A percentile compares a stretch with the other conserved stretches of the same genome.
Conservation (phyloP, 257 asterid species). For the Nicotiana tabacum region DNA sequence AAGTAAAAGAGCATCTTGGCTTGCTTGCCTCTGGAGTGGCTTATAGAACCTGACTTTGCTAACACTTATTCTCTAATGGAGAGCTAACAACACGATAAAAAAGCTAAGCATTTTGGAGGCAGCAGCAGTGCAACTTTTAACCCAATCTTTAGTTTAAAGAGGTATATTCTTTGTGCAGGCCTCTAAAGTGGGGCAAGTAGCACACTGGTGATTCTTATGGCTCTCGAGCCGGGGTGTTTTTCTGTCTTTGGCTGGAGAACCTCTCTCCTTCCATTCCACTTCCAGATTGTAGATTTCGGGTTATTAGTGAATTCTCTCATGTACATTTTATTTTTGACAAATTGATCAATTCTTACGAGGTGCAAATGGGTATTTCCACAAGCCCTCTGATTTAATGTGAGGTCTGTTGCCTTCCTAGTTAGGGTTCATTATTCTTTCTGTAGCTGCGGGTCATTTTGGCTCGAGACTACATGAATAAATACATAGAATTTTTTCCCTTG, state of each 20-base stretch:
- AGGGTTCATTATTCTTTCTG: slow-evolving; percentile 38
- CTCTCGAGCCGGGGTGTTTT: slow-evolving; percentile 51
- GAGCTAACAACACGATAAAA: slow-evolving; percentile 53
- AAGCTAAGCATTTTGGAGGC: slow-evolving; percentile 33
- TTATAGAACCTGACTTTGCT: slow-evolving; percentile 42
- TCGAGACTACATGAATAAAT: slow-evolving; percentile 41
- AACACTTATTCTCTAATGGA: slow-evolving; percentile 41
- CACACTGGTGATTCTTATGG: slow-evolving; percentile 45
- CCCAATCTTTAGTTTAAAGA: slow-evolving; percentile 49
- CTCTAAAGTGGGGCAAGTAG: slow-evolving; percentile 52
- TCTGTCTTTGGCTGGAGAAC: slow-evolving; percentile 58
- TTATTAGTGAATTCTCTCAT: slow-evolving; percentile 27
- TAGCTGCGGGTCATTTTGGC: slow-evolving; percentile 34
- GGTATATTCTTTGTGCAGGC: slow-evolving; percentile 71
- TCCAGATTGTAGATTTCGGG: slow-evolving; percentile 30
- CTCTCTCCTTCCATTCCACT: slow-evolving; percentile 33
- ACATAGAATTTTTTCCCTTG: not conserved
- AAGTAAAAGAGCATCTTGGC: not conserved
- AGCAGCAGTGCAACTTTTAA: slow-evolving; percentile 40
- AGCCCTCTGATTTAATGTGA: slow-evolving; percentile 27
- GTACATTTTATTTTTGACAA: slow-evolving; percentile 44
- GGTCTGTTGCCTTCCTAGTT: slow-evolving; percentile 45
- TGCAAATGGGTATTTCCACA: slow-evolving; percentile 26
- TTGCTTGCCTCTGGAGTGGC: slow-evolving; percentile 19
- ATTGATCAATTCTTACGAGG: slow-evolving; percentile 28